Evolutionary conservation across 108 stramenopile species (phyloP), one percentile per base, ranked within the genome.

Genomic region (Nitzschia palea): DNA sequence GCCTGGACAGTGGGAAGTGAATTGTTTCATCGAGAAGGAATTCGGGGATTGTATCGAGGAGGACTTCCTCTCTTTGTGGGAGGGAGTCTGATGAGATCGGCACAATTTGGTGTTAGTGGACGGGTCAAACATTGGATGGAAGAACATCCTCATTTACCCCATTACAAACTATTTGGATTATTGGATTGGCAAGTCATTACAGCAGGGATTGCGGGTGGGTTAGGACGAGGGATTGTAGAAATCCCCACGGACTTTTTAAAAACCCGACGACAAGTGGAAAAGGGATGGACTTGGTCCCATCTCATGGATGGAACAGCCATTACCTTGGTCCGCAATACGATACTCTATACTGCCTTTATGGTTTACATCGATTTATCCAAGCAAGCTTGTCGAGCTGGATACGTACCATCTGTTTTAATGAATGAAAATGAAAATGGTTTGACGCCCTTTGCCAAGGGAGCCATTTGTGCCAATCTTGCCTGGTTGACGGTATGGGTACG

Each of bases 81-180:
- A 28, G 93, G 93, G 1, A 67, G 79, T 18, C 45, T 94, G 17
- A 88, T 91, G 82, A 60, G 93, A 52, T 86, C 85, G 32, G 93
- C 93, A 0, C 93, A 94, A 68, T 94, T 94, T 71, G 93, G 93
- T 20, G 80, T 88, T n/a, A 81, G 85, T 58, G 84, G 79, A 14
- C 59, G 40, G 9, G 81, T 78, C 23, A 65, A 81, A 17, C 62
- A 55, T n/a, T 53, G 67, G 23, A 51, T 94, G 29, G 85, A 82
- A 34, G 52, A 74, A 0, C 44, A 57, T 17, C 40, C 43, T 27
- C 55, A 60, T 2, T 42, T 63, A 18, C 59, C 74, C 35, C 42
- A 74, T 2, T 31, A 42, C 17, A 70, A 77, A 40, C 61, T 65
- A 23, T 52, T 86, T 26, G 82, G 81, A 4, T 67, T 80, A 45